A percentile compares a stretch with the other conserved stretches of the same genome.
phyloP scores from a whole-genome alignment of 2,329 filamentous ascomycete genomes.

The Fusarium sp. region DNA sequence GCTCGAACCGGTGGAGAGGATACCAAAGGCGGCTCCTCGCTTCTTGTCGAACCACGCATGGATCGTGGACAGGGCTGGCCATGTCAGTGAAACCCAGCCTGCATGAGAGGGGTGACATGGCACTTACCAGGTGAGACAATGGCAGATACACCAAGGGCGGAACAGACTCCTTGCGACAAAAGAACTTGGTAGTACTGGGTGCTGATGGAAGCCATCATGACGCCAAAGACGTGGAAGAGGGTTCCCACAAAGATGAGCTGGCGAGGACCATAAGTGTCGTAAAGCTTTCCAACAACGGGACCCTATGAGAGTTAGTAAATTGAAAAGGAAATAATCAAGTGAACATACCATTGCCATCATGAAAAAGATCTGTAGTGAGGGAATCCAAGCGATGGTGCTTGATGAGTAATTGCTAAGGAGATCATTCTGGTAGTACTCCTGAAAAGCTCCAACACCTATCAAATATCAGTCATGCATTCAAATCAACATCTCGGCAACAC shows the following conservation, averaged over 20 bases:
- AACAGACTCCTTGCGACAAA: slow-evolving; percentile 52
- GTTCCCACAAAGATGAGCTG: slow-evolving; percentile 63
- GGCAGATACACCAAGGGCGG: slow-evolving; percentile 49
- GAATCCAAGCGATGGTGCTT: slow-evolving; percentile 71
- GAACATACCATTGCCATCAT: slow-evolving; percentile 59
- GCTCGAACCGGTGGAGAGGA: slow-evolving; percentile 49
- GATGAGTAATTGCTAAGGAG: slow-evolving; percentile 60
- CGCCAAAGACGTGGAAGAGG: slow-evolving; percentile 66
- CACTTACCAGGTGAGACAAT: slow-evolving; percentile 47
- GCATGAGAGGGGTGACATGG: neutral
- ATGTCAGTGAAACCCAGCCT: neutral
- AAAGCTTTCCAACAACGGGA: slow-evolving; percentile 70
- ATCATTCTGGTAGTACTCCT: slow-evolving; percentile 66
- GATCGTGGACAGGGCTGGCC: slow-evolving; percentile 43
- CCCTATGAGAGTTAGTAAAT: slow-evolving; percentile 49
- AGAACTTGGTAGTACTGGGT: slow-evolving; percentile 55
- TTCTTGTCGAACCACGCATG: slow-evolving; percentile 50
- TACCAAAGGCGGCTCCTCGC: slow-evolving; percentile 49
- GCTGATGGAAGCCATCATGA: slow-evolving; percentile 71
- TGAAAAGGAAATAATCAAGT: neutral
- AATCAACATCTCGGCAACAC: neutral
- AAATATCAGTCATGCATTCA: neutral
- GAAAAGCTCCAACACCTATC: slow-evolving; percentile 62
- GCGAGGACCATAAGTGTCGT: slow-evolving; percentile 71
- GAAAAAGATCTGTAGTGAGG: slow-evolving; percentile 65